Conservation (phyloP, 768 basidiomycete genomes). For the Serendipita sp. region DNA sequence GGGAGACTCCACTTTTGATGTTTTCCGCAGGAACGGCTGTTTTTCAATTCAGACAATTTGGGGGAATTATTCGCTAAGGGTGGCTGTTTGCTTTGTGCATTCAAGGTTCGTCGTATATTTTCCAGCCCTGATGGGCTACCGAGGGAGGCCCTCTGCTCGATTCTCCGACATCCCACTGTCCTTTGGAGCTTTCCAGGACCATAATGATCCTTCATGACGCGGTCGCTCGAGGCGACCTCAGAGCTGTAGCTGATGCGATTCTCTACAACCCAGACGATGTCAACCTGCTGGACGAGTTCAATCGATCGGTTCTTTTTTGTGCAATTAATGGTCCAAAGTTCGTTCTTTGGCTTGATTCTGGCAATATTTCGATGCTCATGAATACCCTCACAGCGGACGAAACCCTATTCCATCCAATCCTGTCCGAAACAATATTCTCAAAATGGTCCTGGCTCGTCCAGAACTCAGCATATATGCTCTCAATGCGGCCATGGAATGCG, state of each 20-base stretch:
- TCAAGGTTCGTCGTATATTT: too few relatives aligned
- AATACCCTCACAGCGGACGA: neutral
- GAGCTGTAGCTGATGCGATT: constrained; percentile 1
- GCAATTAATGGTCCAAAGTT: neutral
- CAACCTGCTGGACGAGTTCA: neutral
- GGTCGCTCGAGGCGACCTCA: neutral
- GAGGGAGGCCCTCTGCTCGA: too few relatives aligned
- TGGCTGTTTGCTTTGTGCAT: too few relatives aligned
- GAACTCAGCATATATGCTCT: constrained; percentile 5
- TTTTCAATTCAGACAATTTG: too few relatives aligned
- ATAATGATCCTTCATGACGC: constrained; percentile 3
- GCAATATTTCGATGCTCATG: neutral
- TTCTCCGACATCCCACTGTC: neutral
- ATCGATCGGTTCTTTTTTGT: constrained; percentile 3
- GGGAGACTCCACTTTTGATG: too few relatives aligned
- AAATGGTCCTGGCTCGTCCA: neutral
- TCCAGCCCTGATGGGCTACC: too few relatives aligned
- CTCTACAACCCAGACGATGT: neutral
- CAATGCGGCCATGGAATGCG: constrained; percentile 3
- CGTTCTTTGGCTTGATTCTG: neutral
- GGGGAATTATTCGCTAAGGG: too few relatives aligned
- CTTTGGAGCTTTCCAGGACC: neutral
- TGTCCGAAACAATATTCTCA: neutral
- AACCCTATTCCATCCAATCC: neutral
- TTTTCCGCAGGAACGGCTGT: too few relatives aligned